Base-by-base conservation (phyloP, 1,284 basidiomycete species). In the Cryptococcus deneoformans region DNA sequence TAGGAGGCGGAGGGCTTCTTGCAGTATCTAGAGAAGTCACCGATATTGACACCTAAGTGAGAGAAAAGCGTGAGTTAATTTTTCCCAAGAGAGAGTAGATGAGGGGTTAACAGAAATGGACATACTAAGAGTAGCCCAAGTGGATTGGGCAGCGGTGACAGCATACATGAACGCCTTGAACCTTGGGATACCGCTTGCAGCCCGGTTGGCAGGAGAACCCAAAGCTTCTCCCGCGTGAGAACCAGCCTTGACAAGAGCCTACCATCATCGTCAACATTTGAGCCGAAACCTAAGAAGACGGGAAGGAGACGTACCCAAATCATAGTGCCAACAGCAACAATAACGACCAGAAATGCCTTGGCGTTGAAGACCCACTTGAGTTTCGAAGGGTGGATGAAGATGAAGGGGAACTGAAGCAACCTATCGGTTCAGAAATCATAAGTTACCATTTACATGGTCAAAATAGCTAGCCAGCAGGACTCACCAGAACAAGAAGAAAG, bases 401-500 rank as follows among this genome's bases (percentile, higher is more conserved):
- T 82, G 71, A 90, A 83, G 0, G 89, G 88, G 5, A 76, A 59
- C 58, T 70, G 73, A 38, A 73, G 58, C n/a, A 72, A 50, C 61
- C 63, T 65, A 29, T 29, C 29, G 29, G 29, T 29, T 29, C 29
- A 44, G 24, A 20, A 34, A 46, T 59, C 14, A 29, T 35, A 16
- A 12, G 24, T 44, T 20, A 51, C n/a, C 50, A 40, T 5, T 35
- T 4, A n/a, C 29, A 24, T 29, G 35, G 11, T 14, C 35, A 16
- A 14, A 34, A 14, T n/a, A 2, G 6, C n/a, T 7, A 37, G 9
- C 14, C 10, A 34, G 36, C 10, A 46, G 40, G 3, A 86, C 72
- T 54, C 49, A 69, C 88, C 88, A 90, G 79, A 85, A 90, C 37
- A 92, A 72, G 75, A 89, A 84, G 76, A 88, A 92, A 69, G 86